Evolutionary conservation across 176 grass and related monocot genomes (phyloP).

Genomic region (Chrysopogon serrulatus): DNA sequence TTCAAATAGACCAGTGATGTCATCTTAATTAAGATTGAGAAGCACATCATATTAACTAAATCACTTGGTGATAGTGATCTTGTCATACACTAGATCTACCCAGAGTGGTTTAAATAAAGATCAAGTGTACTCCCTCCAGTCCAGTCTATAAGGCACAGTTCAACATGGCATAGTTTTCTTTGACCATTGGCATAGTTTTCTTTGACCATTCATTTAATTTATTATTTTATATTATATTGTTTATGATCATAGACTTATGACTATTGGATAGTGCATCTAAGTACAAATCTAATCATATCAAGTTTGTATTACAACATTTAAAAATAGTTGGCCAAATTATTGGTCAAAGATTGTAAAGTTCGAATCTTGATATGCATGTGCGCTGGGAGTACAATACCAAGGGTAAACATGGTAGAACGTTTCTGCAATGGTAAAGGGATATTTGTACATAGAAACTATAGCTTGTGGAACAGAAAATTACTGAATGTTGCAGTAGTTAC

Average conservation of each 20-base stretch:
- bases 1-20: conserved; percentile 33
- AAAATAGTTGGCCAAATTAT: too few species aligned
- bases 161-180: too few species aligned
- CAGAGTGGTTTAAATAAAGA: conserved; percentile 40
- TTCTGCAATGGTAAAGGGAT: neutral
- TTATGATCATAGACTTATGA: too few species aligned
- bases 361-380: too few species aligned
- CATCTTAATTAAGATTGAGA: conserved; percentile 36
- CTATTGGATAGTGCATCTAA: too few species aligned
- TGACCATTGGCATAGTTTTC: too few species aligned
- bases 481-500: neutral
- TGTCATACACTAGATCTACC: conserved; percentile 42
- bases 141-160: too few species aligned
- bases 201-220: too few species aligned
- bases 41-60: conserved; percentile 21
- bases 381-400: neutral
- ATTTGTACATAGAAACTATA: neutral
- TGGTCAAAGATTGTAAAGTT: too few species aligned
- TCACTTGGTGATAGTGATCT: conserved; percentile 23
- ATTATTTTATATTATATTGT: too few species aligned
- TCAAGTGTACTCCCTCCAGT: neutral
- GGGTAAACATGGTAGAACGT: neutral
- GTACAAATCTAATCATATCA: too few species aligned
- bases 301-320: too few species aligned
- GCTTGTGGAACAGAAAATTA: neutral